These are phyloP conservation scores for Keithomyces neogunnii DNA, from an alignment of 2,329 filamentous ascomycete genomes.

Conservation along the genomic window DNA sequence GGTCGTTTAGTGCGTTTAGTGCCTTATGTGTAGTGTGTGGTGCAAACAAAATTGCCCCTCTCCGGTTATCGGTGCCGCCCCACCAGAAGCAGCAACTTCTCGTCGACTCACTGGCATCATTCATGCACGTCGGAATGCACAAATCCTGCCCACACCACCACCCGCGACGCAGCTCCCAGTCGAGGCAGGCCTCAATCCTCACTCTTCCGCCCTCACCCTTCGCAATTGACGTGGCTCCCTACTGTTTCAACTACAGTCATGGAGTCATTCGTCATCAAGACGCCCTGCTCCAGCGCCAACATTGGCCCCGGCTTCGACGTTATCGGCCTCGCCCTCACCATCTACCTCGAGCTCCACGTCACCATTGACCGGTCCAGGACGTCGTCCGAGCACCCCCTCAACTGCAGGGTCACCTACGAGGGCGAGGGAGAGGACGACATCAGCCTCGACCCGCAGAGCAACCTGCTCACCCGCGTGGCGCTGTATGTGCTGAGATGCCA, in stretches of 20 bases:
- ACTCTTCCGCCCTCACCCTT: background rate
- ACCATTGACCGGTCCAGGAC: conserved; percentile 55
- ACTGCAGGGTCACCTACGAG: conserved; percentile 88
- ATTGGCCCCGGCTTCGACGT: conserved; percentile 98
- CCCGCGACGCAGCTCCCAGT: background rate
- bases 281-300: conserved; percentile 93
- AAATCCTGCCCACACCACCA: background rate
- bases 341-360: conserved; percentile 86
- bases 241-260: conserved; percentile 26
- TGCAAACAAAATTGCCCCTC: background rate
- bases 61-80: background rate
- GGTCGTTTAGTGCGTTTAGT: too few relatives aligned
- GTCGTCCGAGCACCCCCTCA: conserved; percentile 55
- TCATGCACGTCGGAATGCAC: too few relatives aligned
- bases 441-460: conserved; percentile 73
- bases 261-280: conserved; percentile 64
- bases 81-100: background rate
- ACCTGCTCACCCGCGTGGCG: conserved; percentile 89
- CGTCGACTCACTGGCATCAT: background rate
- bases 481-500: conserved; percentile 93
- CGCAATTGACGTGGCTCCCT: conserved; percentile 8
- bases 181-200: background rate
- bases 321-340: conserved; percentile 86
- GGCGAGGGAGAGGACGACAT: conserved; percentile 73
- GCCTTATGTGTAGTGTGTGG: background rate